Base-by-base conservation (phyloP, 345 rosid species). In the Populus davidiana region DNA sequence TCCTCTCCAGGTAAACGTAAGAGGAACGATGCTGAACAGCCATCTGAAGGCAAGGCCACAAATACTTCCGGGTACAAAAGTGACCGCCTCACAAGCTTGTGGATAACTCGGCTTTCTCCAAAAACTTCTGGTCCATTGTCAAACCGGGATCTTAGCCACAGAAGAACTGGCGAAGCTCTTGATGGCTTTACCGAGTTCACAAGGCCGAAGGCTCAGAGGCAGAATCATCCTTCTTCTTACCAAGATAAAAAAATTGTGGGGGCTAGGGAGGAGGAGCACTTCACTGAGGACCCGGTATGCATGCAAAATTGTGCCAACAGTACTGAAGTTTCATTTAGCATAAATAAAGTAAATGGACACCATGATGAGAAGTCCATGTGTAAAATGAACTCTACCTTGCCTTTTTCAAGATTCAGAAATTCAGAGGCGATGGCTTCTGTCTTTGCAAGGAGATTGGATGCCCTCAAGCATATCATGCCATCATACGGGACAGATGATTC, bases 61-160 rank as follows among this genome's bases (percentile, higher is more conserved):
- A 76, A 66, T 71, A 75, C 75, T 80, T 61, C 85, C 62, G 70
- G 79, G 76, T 68, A 81, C 79, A 83, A 75, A 84, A 84, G 82
- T 81, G 86, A 85, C 77, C 86, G 83, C 71, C 79, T 75, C n/a
- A 80, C 88, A 70, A 92, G 90, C 79, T 86, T 83, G 85, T 92
- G 98, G 98, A 86, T 93, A 77, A 83, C 93, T 81, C 88, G 96
- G 76, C 90, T 92, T 83, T 68, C 91, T 77, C 73, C 92, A 13
- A 92, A 83, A 82, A 5, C 73, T 39, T 74, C 82, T 71, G 39
- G 80, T 67, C 71, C 83, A 56, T 62, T 76, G 25, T 72, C 61
- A 27, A 84, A 84, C 77, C 56, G 29, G 72, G 86, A 81, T 70
- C 25, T 39, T 33, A 38, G n/a, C 69, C 69, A 70, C 71, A 74